Conservation (phyloP, 305 asterid genomes). For the Fraxinus nigra region DNA sequence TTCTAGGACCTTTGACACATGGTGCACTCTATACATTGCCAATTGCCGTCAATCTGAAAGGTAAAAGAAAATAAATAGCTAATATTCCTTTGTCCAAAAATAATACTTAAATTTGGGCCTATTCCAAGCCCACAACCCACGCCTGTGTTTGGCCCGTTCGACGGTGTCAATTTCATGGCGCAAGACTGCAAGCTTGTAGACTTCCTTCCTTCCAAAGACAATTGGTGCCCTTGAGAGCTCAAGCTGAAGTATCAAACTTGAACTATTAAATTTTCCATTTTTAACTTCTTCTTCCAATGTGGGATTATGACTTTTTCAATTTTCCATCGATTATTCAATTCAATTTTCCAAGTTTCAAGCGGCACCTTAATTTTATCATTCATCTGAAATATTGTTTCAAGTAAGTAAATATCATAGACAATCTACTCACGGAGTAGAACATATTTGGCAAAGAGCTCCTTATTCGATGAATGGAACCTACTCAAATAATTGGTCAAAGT, state of each 20-base stretch:
- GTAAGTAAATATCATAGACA: background rate
- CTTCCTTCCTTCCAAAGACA: background rate
- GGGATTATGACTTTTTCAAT: background rate
- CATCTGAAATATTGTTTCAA: background rate
- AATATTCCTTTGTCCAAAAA: background rate
- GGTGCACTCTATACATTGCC: background rate
- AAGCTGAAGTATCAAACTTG: background rate
- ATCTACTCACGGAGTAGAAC: background rate
- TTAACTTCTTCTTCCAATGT: background rate
- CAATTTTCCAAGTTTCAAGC: background rate
- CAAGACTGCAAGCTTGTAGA: background rate
- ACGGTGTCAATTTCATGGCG: background rate
- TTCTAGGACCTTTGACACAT: no score
- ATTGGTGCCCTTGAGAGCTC: background rate
- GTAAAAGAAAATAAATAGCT: no score
- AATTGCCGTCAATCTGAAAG: background rate
- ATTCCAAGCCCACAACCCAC: background rate
- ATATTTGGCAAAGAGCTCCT: background rate
- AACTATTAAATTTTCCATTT: background rate
- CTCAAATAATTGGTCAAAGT: background rate
- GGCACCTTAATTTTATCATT: background rate
- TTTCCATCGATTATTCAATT: background rate
- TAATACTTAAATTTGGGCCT: background rate
- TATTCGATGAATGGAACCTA: background rate
- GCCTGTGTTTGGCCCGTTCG: background rate